Evolutionary conservation across 208 protist genomes (phyloP), one percentile per base, ranked within the genome.

Genomic region (Acanthamoeba lenticulata): DNA sequence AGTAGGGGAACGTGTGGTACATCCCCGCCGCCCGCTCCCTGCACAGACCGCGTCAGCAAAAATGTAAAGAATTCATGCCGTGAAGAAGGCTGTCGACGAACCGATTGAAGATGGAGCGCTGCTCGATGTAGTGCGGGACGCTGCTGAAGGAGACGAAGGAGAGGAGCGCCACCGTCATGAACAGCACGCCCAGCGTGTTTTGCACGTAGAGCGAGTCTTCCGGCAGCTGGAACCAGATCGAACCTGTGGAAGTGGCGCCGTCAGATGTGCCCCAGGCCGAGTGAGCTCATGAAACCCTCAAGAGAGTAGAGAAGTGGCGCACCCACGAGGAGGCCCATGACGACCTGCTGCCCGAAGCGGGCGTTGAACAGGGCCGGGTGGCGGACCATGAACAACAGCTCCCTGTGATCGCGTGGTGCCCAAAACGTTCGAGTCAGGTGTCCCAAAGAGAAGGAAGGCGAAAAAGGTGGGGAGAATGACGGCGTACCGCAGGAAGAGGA

Each of bases 141-240:
- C 52, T 89, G 44, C 81, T 62, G 52, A 89, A 89, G 52, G 81
- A 89, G 29, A 89, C 81, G 34, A 89, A 89, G 34, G 81, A 57
- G 34, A 89, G 52, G 1, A 89, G 52, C 9, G 81, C 81, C 44
- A 60, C 45, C n/a, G 81, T 89, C 81, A 89, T 89, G 45, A 89
- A 89, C 32, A 89, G 81, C 81, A 89, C 81, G 34, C 81, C 81
- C 40, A 62, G 29, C 52, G 38, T 60, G 52, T 89, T 89, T 34
- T 89, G 81, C 7, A 89, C 44, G 6, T 89, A 89, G 0, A 62
- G 29, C 34, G 40, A 34, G 45, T 60, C 40, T 27, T 62, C 44
- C 1, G 81, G 36, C n/a, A 89, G n/a, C 45, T 89, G 81, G 32
- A 34, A 89, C 81, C 81, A 89, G 34, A 89, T 89, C 1, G 81